Conservation (phyloP, 495 filamentous ascomycete genomes). For the Penicillium parvum region DNA sequence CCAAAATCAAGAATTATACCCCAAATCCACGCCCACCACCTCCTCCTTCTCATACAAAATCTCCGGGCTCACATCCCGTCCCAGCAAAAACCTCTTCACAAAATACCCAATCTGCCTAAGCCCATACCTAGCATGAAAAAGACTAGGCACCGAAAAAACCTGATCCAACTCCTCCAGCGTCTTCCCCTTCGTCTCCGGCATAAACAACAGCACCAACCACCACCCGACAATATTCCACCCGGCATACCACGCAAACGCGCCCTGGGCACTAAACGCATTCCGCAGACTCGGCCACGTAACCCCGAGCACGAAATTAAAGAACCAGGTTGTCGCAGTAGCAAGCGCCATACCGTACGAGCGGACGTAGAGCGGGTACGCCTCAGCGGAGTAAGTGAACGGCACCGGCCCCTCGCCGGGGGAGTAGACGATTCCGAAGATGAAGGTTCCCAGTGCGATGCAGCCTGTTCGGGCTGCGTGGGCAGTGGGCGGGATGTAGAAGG, state of each 20-base stretch:
- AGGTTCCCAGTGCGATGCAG: constrained; percentile 66
- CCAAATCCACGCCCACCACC: constrained; percentile 14
- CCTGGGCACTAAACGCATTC: constrained; percentile 40
- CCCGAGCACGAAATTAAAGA: constrained; percentile 39
- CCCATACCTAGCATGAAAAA: constrained; percentile 43
- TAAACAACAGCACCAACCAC: constrained; percentile 45
- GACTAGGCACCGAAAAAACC: constrained; percentile 50
- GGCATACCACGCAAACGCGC: constrained; percentile 56
- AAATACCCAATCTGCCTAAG: constrained; percentile 46
- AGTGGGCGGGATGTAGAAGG: constrained; percentile 63
- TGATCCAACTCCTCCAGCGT: constrained; percentile 46
- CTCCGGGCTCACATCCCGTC: constrained; percentile 31
- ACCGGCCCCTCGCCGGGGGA: constrained; percentile 78
- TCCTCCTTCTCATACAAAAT: constrained; percentile 40
- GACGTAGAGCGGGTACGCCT: constrained; percentile 75
- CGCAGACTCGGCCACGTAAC: constrained; percentile 59
- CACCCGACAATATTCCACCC: constrained; percentile 48
- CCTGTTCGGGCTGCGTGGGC: constrained; percentile 44
- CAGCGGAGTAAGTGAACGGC: constrained; percentile 79
- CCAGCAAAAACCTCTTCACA: constrained; percentile 43
- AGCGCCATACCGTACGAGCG: constrained; percentile 64
- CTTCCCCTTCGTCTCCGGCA: constrained; percentile 49
- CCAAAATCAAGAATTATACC: constrained; percentile 21
- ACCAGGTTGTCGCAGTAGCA: constrained; percentile 66
- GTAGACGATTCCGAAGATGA: constrained; percentile 72